Conservation (phyloP, 2,329 filamentous ascomycete species). For the Alternaria arborescens region DNA sequence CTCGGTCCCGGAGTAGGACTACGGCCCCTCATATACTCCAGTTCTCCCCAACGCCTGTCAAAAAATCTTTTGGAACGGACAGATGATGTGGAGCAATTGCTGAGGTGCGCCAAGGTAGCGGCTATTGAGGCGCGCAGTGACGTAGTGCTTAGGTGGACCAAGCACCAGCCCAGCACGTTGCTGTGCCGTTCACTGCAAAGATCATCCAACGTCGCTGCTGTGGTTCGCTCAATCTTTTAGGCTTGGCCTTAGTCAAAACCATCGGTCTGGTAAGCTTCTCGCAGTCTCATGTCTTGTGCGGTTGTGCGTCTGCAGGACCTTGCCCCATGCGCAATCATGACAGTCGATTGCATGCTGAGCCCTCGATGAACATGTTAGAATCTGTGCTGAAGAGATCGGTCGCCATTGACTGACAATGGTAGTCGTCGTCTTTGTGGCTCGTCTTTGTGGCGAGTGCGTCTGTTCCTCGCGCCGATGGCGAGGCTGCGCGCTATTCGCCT, state of each 20-base stretch:
- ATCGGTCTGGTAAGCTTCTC: background rate
- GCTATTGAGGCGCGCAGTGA: constrained; percentile 22
- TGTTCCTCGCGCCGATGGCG: background rate
- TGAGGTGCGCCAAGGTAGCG: constrained; percentile 14
- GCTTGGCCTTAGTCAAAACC: constrained; percentile 2
- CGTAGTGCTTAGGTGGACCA: constrained; percentile 18
- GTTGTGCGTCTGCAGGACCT: background rate
- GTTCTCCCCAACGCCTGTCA: constrained; percentile 3
- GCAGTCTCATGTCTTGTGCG: background rate
- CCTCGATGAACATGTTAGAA: background rate
- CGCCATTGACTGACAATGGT: background rate
- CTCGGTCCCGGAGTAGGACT: background rate
- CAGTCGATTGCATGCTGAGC: background rate
- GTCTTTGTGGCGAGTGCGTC: background rate
- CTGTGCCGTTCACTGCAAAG: constrained; percentile 17
- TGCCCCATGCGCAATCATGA: constrained; percentile 7
- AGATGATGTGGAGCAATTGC: constrained; percentile 16
- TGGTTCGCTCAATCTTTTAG: constrained; percentile 17
- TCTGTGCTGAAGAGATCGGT: background rate
- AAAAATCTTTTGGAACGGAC: constrained; percentile 14
- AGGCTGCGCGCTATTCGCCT: background rate
- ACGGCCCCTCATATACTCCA: constrained; percentile 12
- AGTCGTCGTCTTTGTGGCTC: background rate
- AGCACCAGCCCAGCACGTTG: constrained; percentile 8
- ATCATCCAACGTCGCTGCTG: constrained; percentile 17